Evolutionary conservation across 176 grass and related monocot genomes (phyloP).

Genomic region (Areca catechu): DNA sequence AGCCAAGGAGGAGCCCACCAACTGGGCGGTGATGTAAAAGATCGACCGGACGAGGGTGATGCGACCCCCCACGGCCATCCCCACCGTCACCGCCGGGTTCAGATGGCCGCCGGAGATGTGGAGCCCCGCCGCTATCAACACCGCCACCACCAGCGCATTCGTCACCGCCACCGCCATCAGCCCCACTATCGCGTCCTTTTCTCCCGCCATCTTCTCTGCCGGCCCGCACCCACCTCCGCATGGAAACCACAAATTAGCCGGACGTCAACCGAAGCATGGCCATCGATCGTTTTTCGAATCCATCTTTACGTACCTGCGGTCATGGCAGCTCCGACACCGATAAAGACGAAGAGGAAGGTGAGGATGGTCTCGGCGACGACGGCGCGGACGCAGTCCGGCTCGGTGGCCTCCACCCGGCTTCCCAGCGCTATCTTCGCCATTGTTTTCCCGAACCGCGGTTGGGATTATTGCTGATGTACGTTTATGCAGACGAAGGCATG

Average conservation of each 20-base stretch:
- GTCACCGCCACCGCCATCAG: conserved; percentile 63
- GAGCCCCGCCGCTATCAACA: conserved; percentile 71
- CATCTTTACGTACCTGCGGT: conserved; percentile 28
- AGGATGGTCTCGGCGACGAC: conserved; percentile 65
- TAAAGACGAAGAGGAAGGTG: conserved; percentile 92
- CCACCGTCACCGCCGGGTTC: conserved; percentile 73
- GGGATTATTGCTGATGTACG: too few species aligned
- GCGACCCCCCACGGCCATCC: conserved; percentile 48
- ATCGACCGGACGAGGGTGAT: conserved; percentile 60
- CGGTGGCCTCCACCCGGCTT: conserved; percentile 34
- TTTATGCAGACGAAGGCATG: too few species aligned
- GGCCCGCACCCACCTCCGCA: too few species aligned
- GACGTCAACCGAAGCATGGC: too few species aligned
- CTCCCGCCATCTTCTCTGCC: conserved; percentile 49
- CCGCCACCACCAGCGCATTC: conserved; percentile 54
- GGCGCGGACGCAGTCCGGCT: conserved; percentile 52
- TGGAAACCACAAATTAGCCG: too few species aligned
- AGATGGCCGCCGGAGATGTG: conserved; percentile 83
- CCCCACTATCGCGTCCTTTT: conserved; percentile 44
- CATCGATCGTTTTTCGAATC: too few species aligned
- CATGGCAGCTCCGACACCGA: conserved; percentile 66
- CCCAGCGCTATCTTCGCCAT: conserved; percentile 78
- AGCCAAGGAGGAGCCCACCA: conserved; percentile 42
- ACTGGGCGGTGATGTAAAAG: conserved; percentile 52
- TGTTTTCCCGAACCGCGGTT: too few species aligned